Conservation (phyloP, 805 yeast genomes). For the Candida tammaniensis region DNA sequence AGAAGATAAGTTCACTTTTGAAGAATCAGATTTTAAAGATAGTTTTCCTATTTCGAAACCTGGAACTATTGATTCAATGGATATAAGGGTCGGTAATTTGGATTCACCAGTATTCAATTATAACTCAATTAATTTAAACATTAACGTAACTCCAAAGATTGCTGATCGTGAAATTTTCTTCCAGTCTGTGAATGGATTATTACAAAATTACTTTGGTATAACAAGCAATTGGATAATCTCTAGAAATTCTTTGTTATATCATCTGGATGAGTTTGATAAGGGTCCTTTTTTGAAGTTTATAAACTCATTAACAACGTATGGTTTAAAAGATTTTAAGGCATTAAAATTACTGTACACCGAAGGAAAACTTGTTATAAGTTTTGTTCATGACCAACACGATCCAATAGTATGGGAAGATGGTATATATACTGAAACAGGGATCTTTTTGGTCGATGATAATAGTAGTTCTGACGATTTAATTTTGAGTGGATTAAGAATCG, state of each 20-base stretch:
- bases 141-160: slow-evolving; percentile 27
- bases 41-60: slow-evolving; percentile 18
- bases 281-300: slow-evolving; percentile 1
- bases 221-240: slow-evolving; percentile 24
- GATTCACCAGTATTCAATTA: slow-evolving; percentile 24
- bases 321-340: slow-evolving; percentile 2
- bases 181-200: slow-evolving; percentile 16
- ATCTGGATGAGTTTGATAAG: slow-evolving; percentile 11
- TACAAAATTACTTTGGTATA: slow-evolving; percentile 18
- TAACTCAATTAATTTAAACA: slow-evolving; percentile 23
- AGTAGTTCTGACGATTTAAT: slow-evolving; percentile 31
- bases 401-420: neutral
- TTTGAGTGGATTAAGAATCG: slow-evolving; percentile 33
- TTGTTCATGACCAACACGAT: slow-evolving; percentile 7
- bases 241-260: slow-evolving; percentile 28
- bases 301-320: neutral
- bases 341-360: slow-evolving; percentile 13
- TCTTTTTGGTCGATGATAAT: slow-evolving; percentile 29
- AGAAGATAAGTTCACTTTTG: slow-evolving; percentile 18
- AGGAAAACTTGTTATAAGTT: slow-evolving; percentile 10
- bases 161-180: slow-evolving; percentile 20
- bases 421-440: slow-evolving; percentile 32
- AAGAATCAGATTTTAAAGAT: slow-evolving; percentile 11
- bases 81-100: slow-evolving; percentile 8
- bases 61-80: slow-evolving; percentile 16